Evolutionary conservation across 345 rosid species (phyloP).

Genomic region (Camelina laxa): DNA sequence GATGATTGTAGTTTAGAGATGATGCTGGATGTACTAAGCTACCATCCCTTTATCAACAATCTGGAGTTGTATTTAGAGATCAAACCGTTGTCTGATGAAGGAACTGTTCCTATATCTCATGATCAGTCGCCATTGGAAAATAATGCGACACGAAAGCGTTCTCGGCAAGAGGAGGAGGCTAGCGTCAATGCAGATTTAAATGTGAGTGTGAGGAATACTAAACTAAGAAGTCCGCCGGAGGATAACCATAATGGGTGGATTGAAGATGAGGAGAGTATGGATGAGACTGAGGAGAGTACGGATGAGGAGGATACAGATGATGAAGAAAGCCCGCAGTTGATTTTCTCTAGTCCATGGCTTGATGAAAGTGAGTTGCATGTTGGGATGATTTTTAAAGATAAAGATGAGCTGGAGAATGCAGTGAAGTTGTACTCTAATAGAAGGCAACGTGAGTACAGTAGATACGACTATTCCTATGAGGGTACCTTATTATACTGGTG

Average conservation of each 20-base stretch:
- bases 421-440: constrained; percentile 5
- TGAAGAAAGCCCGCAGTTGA: no score
- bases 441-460: neutral
- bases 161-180: neutral
- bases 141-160: neutral
- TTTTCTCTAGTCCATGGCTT: constrained; percentile 1
- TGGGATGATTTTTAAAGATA: neutral
- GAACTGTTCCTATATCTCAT: neutral
- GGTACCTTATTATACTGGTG: no score
- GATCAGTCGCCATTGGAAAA: neutral
- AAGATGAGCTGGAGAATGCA: constrained; percentile 1
- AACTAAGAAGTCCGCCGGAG: neutral
- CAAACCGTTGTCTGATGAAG: neutral
- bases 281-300: no score
- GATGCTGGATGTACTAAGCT: constrained; percentile 28
- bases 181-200: neutral
- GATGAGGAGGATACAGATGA: no score
- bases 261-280: neutral
- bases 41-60: constrained; percentile 16
- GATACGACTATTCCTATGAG: no score
- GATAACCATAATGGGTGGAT: neutral
- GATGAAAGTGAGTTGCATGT: constrained; percentile 12
- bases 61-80: constrained; percentile 12
- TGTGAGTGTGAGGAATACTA: neutral
- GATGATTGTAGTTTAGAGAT: constrained; percentile 26